A percentile compares a stretch with the other conserved stretches of the same genome.
Conservation (phyloP, 495 filamentous ascomycete species). For the Neurospora sp. region DNA sequence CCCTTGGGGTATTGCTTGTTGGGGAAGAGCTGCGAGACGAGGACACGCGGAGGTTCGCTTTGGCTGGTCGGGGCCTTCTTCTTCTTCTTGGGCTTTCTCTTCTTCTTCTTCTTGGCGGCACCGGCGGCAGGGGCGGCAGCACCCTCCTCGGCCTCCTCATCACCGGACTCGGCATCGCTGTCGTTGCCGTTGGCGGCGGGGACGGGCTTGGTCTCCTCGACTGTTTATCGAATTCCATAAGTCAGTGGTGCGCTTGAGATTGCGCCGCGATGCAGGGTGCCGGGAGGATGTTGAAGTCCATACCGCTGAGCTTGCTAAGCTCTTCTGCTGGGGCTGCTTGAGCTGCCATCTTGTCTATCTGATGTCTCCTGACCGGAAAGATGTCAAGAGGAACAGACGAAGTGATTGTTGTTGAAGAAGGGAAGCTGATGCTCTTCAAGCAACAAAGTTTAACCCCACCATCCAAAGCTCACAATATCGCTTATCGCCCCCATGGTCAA, state of each 20-base stretch:
- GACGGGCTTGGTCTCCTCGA: conserved; percentile 34
- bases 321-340: conserved; percentile 30
- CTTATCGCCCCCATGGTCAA: neutral
- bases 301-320: conserved; percentile 35
- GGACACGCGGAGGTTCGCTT: conserved; percentile 66
- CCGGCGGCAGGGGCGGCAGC: conserved; percentile 27
- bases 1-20: conserved; percentile 66
- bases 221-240: conserved; percentile 7
- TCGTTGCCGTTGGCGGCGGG: conserved; percentile 44
- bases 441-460: neutral
- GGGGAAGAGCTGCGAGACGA: conserved; percentile 66
- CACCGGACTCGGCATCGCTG: conserved; percentile 49
- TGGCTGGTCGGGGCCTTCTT: conserved; percentile 66
- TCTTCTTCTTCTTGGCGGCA: conserved; percentile 55
- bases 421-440: neutral
- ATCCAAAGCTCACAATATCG: neutral
- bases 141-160: conserved; percentile 46
- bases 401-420: neutral
- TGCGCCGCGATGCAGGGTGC: conserved; percentile 6
- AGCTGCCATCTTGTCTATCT: conserved; percentile 29
- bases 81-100: conserved; percentile 80
- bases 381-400: neutral
- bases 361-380: neutral
- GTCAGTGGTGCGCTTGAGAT: neutral
- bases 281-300: conserved; percentile 4